A percentile compares a stretch with the other conserved stretches of the same genome.
These are phyloP conservation scores for Fusarium equiseti DNA, from an alignment of 2,329 filamentous ascomycete genomes.

Conservation along the genomic window DNA sequence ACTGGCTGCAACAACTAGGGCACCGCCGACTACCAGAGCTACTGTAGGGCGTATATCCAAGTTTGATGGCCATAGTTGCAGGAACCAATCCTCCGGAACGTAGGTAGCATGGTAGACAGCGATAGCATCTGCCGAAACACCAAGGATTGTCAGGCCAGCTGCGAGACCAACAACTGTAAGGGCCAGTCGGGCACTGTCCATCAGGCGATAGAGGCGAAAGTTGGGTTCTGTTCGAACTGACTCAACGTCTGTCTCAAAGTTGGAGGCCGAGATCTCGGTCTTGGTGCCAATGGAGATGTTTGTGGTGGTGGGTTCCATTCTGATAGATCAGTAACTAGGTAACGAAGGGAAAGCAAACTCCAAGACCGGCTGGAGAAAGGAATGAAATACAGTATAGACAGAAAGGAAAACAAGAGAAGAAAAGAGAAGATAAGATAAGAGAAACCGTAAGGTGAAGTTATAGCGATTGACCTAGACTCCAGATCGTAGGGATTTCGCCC, in stretches of 20 bases:
- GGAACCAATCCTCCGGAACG: constrained; percentile 59
- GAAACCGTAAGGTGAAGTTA: constrained; percentile 8
- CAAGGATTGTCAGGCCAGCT: constrained; percentile 65
- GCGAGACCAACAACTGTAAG: constrained; percentile 64
- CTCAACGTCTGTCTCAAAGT: constrained; percentile 62
- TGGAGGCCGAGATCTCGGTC: constrained; percentile 57
- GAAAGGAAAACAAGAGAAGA: constrained; percentile 1
- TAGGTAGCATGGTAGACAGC: constrained; percentile 68
- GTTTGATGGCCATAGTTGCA: constrained; percentile 69
- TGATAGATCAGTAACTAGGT: background rate
- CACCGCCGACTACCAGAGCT: constrained; percentile 65
- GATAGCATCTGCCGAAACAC: constrained; percentile 66
- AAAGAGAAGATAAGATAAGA: background rate
- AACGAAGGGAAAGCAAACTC: constrained; percentile 21
- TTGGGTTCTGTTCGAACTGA: constrained; percentile 53
- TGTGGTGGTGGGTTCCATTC: constrained; percentile 29
- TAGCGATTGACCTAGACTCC: background rate
- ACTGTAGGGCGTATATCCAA: constrained; percentile 69
- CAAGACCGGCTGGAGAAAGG: constrained; percentile 26
- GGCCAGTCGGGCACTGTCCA: constrained; percentile 61
- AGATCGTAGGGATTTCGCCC: constrained; percentile 15
- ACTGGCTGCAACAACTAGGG: constrained; percentile 63
- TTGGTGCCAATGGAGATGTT: constrained; percentile 52
- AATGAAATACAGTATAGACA: constrained; percentile 14
- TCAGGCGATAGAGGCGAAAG: constrained; percentile 53